Base-by-base conservation (phyloP, 495 filamentous ascomycete species). In the Chaetomidium leptoderma region DNA sequence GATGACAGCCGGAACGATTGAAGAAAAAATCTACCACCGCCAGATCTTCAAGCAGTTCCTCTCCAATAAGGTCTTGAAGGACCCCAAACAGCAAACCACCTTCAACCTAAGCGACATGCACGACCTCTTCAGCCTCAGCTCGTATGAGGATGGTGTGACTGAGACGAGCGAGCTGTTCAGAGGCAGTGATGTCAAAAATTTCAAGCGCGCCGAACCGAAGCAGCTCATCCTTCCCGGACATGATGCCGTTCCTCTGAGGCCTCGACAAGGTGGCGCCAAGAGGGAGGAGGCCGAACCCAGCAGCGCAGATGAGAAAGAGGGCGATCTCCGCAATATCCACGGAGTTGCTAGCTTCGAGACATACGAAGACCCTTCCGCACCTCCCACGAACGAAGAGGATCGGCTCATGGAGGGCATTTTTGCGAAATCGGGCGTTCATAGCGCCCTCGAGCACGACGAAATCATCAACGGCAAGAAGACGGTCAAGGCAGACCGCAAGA, bases 21-120 rank as follows among this genome's bases (percentile, higher is more conserved):
- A 98, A 66, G 93, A 98, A 72, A 97, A 97, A 78, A 97, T 98
- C 39, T 97, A 97, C 57, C 93, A 97, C 68, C 87, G 93, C 6
- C 93, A 98, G 70, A 90, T 98, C 48, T 97, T 91, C 75, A 98
- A 98, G 70, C 91, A 96, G 62, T 95, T 96, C 64, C 75, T 98
- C 30, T 89, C 88, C 8, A 92, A 96, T 73, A 98, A 98, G 68
- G 91, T 98, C 11, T 69, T 97, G 55, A 88, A 85, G 67, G 91
- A 97, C 60, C 91, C 93, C 0, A 96, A 92, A 62, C 90, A 96
- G 65, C 84, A 86, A 16, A 86, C 91, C 53, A 87, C 84, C 0
- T 96, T 97, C 68, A 86, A 92, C 36, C 73, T 92, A 55, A 84
- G 84, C 44, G 91, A 96, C 66, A 69, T 98, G 13, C 87, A 96